Evolutionary conservation across 306 rosid genomes (phyloP), one percentile per base, ranked within the genome.

Genomic region (Pyrus communis): DNA sequence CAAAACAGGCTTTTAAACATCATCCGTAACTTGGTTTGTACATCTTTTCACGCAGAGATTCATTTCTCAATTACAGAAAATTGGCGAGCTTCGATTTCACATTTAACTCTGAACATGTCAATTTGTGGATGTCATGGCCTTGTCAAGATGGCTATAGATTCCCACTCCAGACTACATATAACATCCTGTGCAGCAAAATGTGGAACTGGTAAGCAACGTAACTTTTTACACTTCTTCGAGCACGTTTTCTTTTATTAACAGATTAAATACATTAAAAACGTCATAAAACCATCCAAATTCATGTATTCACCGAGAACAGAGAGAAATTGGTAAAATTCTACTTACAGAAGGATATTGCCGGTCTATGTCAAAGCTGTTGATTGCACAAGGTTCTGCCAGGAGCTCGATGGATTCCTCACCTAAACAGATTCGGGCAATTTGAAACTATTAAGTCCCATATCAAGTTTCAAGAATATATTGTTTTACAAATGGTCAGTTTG

Each of bases 121-220:
- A 11, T 33, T 46, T 64, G 38, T 74, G 28, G 73, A 78, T 75
- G 69, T 83, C 75, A 87, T 61, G 85, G 73, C 79, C 97, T 86
- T 61, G 90, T 84, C 80, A 91, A 75, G 79, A 93, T 85, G 74
- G 91, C 93, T 23, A 95, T 83, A 38, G 98, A 87, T 85, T 95
- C 98, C 97, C 98, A 92, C 79, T 92, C 98, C 85, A 95, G 81
- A 78, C 93, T 81, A 76, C 95, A 92, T 71, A 92, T 89, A 75
- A 95, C 91, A 74, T 95, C 97, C 97, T 95, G 93, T 80, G 65
- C 52, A 78, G 69, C 80, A 73, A 74, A 78, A 63, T 11, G 75
- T 49, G 25, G 65, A 71, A 58, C 60, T 82, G 58, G 67, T 70
- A 86, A 54, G 61, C 75, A 46, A 77, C 65, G 61, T 4, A 4